Base-by-base conservation (phyloP, 75 land plant genomes). In the Ceratopteris richardii region DNA sequence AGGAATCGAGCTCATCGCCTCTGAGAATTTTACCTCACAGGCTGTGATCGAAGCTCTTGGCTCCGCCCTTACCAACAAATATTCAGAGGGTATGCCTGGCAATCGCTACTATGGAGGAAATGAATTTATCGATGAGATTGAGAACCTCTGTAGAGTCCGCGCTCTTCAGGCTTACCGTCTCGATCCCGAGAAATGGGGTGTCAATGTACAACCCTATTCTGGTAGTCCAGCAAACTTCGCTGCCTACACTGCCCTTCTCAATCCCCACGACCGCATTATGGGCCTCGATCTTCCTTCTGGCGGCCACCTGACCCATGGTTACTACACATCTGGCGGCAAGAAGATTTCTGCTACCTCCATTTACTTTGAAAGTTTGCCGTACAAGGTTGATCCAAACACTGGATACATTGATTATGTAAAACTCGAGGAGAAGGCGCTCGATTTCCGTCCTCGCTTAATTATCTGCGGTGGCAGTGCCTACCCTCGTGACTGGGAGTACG, bases 401-500 rank as follows among this genome's bases (percentile, higher is more conserved):
- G 92, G 92, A 36, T 87, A 66, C 60, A 78, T 87, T 23, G 89
- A 87, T 36, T 87, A 81, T 46, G 92, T 70, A 0, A 75, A 67
- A 73, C 57, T 87, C 60, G 92, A 87, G 85, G 89, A 84, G 89
- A 87, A 84, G 75, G 92, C 92, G 19, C 0, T 87, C 77, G 89
- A 84, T 61, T 87, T 81, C 72, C 67, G 92, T 51, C 92, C 92
- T 7, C 80, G 73, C 72, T 47, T 87, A 51, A 87, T 87, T 48
- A 87, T 87, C 51, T 87, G 88, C n/a, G n/a, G n/a, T n/a, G n/a
- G n/a, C n/a, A n/a, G n/a, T n/a, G n/a, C n/a, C n/a, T n/a, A n/a
- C n/a, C 92, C 92, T 14, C 77, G 88, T 58, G 92, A 85, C 44
- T 87, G 92, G 92, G 92, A 87, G 56, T 87, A 85, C 54, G 74